Percentiles rank a stretch among this genome's conserved stretches.
Conservation (phyloP, 768 basidiomycete species). For the Termitomyces sp. region DNA sequence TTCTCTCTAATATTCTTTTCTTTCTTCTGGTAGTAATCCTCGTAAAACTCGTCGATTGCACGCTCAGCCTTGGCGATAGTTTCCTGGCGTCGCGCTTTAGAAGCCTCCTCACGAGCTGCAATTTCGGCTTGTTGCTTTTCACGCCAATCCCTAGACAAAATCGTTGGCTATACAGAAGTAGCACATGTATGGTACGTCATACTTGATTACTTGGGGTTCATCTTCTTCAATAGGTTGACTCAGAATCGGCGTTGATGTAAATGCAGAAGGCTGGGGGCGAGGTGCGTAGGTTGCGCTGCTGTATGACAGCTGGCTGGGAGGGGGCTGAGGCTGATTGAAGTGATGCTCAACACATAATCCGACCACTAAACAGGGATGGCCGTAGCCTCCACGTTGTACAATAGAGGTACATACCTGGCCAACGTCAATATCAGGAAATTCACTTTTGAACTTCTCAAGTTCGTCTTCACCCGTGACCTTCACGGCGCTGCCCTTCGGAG, state of each 20-base stretch:
- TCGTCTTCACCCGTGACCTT: slow-evolving; percentile 84
- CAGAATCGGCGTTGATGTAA: slow-evolving; percentile 70
- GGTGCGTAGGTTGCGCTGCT: slow-evolving; percentile 66
- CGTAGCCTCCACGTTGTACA: neutral
- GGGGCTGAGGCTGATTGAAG: slow-evolving; percentile 24
- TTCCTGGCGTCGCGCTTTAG: slow-evolving; percentile 73
- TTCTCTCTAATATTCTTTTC: slow-evolving; percentile 90
- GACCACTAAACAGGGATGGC: neutral
- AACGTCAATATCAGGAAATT: slow-evolving; percentile 78
- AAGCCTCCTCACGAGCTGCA: slow-evolving; percentile 72
- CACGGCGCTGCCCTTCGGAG: slow-evolving; percentile 43
- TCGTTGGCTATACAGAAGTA: neutral
- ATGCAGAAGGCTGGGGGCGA: slow-evolving; percentile 66
- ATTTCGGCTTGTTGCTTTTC: slow-evolving; percentile 84
- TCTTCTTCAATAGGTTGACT: slow-evolving; percentile 66
- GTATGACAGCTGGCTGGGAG: slow-evolving; percentile 27
- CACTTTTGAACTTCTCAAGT: slow-evolving; percentile 78
- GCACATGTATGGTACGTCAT: slow-evolving; percentile 16
- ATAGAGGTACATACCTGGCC: slow-evolving; percentile 25
- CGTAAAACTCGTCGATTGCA: slow-evolving; percentile 87
- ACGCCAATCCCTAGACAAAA: slow-evolving; percentile 68
- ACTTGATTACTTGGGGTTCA: slow-evolving; percentile 87
- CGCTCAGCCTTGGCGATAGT: slow-evolving; percentile 80
- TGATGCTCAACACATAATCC: neutral
- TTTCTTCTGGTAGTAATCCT: slow-evolving; percentile 83